Conservation (phyloP, 371 early-diverging fungal genomes). For the Basidiobolus meristosporus region DNA sequence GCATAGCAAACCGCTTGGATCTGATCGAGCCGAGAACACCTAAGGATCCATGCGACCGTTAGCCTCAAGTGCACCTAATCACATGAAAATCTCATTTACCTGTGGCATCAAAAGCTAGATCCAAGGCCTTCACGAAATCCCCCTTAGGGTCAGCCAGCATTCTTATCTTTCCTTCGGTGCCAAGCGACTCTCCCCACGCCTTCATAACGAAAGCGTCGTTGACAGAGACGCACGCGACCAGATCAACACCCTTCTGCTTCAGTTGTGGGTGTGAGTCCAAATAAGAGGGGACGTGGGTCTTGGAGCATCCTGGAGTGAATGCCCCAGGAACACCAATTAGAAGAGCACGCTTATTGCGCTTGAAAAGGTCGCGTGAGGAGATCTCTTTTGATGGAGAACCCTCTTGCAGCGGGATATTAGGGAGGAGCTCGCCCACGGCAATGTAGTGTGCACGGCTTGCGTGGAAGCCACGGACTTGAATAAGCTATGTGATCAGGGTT, state of each 20-base stretch:
- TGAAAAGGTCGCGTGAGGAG: slow-evolving; percentile 9
- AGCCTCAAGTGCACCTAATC: background rate
- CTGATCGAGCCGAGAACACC: slow-evolving; percentile 34
- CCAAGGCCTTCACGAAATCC: slow-evolving; percentile 34
- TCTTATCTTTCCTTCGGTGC: slow-evolving; percentile 11
- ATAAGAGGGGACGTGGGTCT: slow-evolving; percentile 49
- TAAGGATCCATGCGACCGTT: background rate
- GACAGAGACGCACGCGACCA: slow-evolving; percentile 39
- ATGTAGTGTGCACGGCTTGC: no score
- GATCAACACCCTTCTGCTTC: slow-evolving; percentile 36
- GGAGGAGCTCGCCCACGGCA: no score
- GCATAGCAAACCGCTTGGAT: slow-evolving; percentile 43
- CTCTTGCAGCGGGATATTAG: no score
- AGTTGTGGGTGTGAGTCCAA: slow-evolving; percentile 25
- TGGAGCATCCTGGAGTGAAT: slow-evolving; percentile 38
- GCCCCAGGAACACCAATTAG: slow-evolving; percentile 39
- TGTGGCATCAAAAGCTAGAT: slow-evolving; percentile 35
- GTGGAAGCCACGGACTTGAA: no score
- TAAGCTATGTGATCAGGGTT: no score
- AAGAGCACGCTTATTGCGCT: slow-evolving; percentile 17
- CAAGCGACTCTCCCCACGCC: slow-evolving; percentile 37
- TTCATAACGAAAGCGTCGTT: slow-evolving; percentile 54
- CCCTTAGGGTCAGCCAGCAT: slow-evolving; percentile 47
- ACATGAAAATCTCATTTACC: slow-evolving; percentile 4
- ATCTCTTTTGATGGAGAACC: no score